These are phyloP conservation scores for Ophiostoma pallidulum DNA, from an alignment of 2,329 filamentous ascomycete species.

Conservation along the genomic window DNA sequence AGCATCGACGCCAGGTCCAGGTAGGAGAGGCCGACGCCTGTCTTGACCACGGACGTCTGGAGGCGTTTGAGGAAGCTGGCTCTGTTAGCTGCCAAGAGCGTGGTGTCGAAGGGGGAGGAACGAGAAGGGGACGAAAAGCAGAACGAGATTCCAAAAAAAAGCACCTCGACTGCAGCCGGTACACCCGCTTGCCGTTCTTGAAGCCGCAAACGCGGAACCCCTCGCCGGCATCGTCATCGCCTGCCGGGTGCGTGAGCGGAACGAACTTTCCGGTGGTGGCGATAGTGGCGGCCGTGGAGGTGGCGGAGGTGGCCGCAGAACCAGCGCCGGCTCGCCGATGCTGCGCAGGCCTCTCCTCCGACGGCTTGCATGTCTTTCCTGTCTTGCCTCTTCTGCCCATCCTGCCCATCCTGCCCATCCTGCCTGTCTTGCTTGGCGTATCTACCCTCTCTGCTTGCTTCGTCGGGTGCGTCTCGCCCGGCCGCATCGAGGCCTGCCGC, in stretches of 20 bases:
- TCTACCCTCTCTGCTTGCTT: no score
- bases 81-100: neutral
- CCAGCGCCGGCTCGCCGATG: no score
- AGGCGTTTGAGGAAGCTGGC: neutral
- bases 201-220: slow-evolving; percentile 11
- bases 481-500: neutral
- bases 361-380: neutral
- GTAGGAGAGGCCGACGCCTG: slow-evolving; percentile 12
- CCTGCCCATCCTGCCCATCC: neutral
- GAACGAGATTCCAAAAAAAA: neutral
- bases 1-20: slow-evolving; percentile 6
- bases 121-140: neutral
- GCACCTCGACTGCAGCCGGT: slow-evolving; percentile 8
- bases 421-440: neutral
- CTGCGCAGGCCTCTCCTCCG: no score
- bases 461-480: no score
- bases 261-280: neutral
- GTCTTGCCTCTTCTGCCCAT: neutral
- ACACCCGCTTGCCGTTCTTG: slow-evolving; percentile 12
- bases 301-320: no score
- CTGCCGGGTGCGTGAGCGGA: slow-evolving; percentile 4
- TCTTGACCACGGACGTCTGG: neutral
- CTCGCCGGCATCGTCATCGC: slow-evolving; percentile 2
- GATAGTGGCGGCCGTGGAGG: neutral
- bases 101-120: no score